Evolutionary conservation across 345 rosid species (phyloP), one percentile per base, ranked within the genome.

Genomic region (Pistacia vera): DNA sequence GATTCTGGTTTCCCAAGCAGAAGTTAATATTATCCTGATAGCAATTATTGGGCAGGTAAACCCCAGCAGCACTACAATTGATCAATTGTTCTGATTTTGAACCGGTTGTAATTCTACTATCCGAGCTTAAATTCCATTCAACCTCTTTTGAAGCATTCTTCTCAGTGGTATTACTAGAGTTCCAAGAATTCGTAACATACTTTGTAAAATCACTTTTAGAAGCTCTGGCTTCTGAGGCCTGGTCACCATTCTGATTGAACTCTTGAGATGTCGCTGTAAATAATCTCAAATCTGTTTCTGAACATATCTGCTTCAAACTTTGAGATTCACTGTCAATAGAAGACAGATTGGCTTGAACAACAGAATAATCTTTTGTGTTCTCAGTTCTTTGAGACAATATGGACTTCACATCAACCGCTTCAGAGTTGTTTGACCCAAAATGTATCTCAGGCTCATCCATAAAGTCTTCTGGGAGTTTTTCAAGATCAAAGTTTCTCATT

Each of bases 391-490:
- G 20, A 48, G 56, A 44, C 17, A 5, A 20, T 20, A 41, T 22
- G 35, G 70, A 67, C 4, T 48, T 48, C 17, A 25, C 70, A 67
- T 46, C 70, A 41, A 8, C 35, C 13, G 22, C 11, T 25, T 67
- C 55, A 67, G 52, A 46, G 11, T 22, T 67, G 58, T 10, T 48
- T 20, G 57, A 49, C 71, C 46, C 25, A 20, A 48, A 13, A 44
- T 66, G 30, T n/a, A 44, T 66, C 35, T 67, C 72, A 55, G 74
- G 44, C 64, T 71, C 74, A 33, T 36, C 74, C 74, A 38, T 38
- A 17, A 11, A 56, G 4, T 71, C 74, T 57, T 71, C 74, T 56
- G 74, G 74, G 16, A 71, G 46, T 71, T 71, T 71, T 18, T 71
- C 74, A 58, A 71, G 74, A 33, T 71, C 74, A 57, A 71, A 44